Evolutionary conservation across 2,329 filamentous ascomycete species (phyloP).

Genomic region (Trichoderma aggressivum): DNA sequence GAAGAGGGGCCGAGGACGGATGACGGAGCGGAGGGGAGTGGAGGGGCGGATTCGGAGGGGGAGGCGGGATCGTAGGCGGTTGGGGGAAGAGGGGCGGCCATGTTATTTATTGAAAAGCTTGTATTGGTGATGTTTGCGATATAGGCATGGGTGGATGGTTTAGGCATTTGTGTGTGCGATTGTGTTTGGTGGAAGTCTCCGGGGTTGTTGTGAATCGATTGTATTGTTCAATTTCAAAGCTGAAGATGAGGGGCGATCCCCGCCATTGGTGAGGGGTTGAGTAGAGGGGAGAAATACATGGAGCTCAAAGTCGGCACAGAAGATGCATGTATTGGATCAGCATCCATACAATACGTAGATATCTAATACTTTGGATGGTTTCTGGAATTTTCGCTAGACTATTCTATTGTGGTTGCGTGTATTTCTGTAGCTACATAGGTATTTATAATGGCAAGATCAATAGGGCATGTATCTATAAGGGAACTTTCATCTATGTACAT

Average conservation of each 20-base stretch:
- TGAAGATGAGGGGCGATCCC: not conserved
- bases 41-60: constrained; percentile 18
- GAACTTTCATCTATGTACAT: too few species aligned
- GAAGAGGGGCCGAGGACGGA: not conserved
- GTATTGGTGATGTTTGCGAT: not conserved
- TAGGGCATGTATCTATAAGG: too few species aligned
- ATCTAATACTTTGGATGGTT: too few species aligned
- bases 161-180: not conserved
- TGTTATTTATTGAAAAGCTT: not conserved
- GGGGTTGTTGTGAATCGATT: not conserved
- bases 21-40: constrained; percentile 15
- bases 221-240: not conserved
- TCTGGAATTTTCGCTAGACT: too few species aligned
- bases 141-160: not conserved
- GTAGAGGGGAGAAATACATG: too few species aligned
- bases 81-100: not conserved
- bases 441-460: too few species aligned
- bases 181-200: not conserved
- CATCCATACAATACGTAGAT: too few species aligned
- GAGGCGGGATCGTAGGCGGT: constrained; percentile 17
- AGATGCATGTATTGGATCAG: too few species aligned
- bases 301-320: too few species aligned
- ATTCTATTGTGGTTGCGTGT: too few species aligned
- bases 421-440: too few species aligned
- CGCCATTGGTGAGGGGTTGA: too few species aligned